Conservation (phyloP, 176 grass and related monocot genomes). For the maize (Zea mays) region Zm-B73-REFERENCE-NAM-5.0 NC_050096.1:297176501-297177000, state of each 20-base stretch:
- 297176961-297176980: conserved; percentile 79
- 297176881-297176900: neutral
- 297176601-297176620: neutral
- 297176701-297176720: neutral
- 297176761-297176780: conserved; percentile 33
- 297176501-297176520: conserved; percentile 41
- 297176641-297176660: neutral
- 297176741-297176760: conserved; percentile 14
- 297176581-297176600: conserved; percentile 21
- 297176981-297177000: conserved; percentile 70
- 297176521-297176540: conserved; percentile 65
- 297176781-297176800: conserved; percentile 2
- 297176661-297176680: too few relatives aligned
- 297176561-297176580: conserved; percentile 25
- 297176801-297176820: conserved; percentile 15
- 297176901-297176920: conserved; percentile 36
- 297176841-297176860: conserved; percentile 14
- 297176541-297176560: conserved; percentile 5
- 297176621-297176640: neutral
- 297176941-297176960: conserved; percentile 68
- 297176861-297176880: conserved; percentile 3
- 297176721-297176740: neutral
- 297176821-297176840: conserved; percentile 24
- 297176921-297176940: conserved; percentile 53
- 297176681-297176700: conserved; percentile 23